Base-by-base conservation (phyloP, 495 filamentous ascomycete species). In the Aspergillus bridgeri region DNA sequence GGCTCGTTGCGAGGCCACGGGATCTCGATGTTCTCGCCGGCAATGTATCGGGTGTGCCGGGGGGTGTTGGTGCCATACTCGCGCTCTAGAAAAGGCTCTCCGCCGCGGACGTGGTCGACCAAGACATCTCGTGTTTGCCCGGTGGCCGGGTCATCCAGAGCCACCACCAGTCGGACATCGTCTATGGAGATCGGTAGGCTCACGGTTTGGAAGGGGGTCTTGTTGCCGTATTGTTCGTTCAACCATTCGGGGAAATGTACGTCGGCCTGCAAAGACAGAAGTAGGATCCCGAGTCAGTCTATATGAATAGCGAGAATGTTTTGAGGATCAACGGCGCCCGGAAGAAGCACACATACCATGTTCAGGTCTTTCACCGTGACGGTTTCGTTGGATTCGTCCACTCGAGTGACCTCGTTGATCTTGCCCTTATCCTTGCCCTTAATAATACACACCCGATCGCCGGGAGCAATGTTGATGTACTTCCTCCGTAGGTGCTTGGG, bases 361-460 rank as follows among this genome's bases (percentile, higher is more conserved):
- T 89, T 89, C 54, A 89, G 46, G 33, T 84, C 83, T 60, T 83
- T 78, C 23, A 96, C 73, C 3, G 67, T 68, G 27, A 93, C 75
- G 46, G 78, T 79, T 62, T 86, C 84, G 42, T 63, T 79, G 2
- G 80, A 72, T 19, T 65, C 66, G 57, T 87, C 75, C 38, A 96
- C 77, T n/a, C 69, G 61, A 48, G 54, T 65, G 25, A 97, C 83
- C 27, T 73, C 74, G 24, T 86, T 87, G 74, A 98, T 96, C 72
- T 86, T 87, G 56, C 91, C 90, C 75, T 86, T 87, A 60, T 92
- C 88, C 56, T 76, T 76, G 20, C 92, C 91, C 50, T 86, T 84
- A 47, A 88, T 73, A 29, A 96, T 68, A 38, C 91, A 89, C 27
- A 96, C 89, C 53, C 92, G 80, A 65, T 97, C 92, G 8, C 83